Evolutionary conservation across 163 green algal species (phyloP), one percentile per base, ranked within the genome.

Genomic region (Scenedesmus sp.): DNA sequence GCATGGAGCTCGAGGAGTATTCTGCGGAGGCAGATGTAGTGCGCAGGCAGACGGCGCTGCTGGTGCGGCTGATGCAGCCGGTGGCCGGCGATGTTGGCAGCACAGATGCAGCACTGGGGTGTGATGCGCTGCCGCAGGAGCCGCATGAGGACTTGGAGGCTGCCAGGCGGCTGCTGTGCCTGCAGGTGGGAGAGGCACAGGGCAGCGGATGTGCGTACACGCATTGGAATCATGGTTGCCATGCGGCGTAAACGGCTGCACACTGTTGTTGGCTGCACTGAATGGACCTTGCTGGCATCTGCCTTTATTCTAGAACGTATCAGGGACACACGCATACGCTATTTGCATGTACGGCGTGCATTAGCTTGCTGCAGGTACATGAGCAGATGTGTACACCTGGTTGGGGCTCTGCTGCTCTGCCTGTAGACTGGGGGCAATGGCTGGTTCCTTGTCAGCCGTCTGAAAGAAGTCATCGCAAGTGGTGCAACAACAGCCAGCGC

Each of bases 361-460:
- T n/a, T n/a, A n/a, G n/a, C n/a, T n/a, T n/a, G n/a, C n/a, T n/a
- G n/a, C n/a, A n/a, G n/a, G n/a, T n/a, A n/a, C n/a, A n/a, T n/a
- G n/a, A n/a, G n/a, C n/a, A n/a, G n/a, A n/a, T n/a, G n/a, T 26
- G 16, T 22, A 24, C 37, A 43, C 9, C n/a, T 43, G 12, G 13
- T 30, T 33, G 33, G 12, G 76, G n/a, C 76, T n/a, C 13, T 35
- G 20, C 26, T 49, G 40, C 42, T 81, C 9, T 81, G 59, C 46
- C 33, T 86, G 42, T 53, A 91, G 87, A 91, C 87, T 65, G 87
- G 87, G 35, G 87, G 87, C 59, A 91, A 87, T 35, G 87, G 87
- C 40, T 91, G 87, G 87, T 91, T 91, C 79, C 59, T 91, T 0
- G 40, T 87, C 56, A 87, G 73, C 30, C 68, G 56, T 2, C 53